A percentile compares a stretch with the other conserved stretches of the same genome.
Evolutionary conservation across 129 eudicot species (phyloP).

Genomic region (Deinandra increscens): DNA sequence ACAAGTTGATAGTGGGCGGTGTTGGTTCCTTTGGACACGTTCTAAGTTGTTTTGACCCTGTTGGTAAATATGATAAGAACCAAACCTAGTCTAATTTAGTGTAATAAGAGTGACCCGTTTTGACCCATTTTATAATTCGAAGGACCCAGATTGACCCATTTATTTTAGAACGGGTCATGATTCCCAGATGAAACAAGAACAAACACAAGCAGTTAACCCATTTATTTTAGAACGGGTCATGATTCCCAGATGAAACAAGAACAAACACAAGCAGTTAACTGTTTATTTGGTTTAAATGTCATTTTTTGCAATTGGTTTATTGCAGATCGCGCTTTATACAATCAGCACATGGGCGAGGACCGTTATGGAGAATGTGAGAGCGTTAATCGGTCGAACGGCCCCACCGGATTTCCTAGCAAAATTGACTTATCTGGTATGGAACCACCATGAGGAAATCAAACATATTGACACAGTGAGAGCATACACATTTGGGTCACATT

Average conservation of each 20-base stretch:
- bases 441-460: constrained; percentile 79
- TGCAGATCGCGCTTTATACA: constrained; percentile 86
- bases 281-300: not conserved
- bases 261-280: not conserved
- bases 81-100: not conserved
- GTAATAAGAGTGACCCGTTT: not conserved
- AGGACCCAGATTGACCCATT: not conserved
- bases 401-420: constrained; percentile 87
- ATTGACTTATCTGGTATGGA: constrained; percentile 87
- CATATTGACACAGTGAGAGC: constrained; percentile 94
- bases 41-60: not conserved
- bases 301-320: not conserved
- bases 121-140: not conserved
- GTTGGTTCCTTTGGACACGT: not conserved
- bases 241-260: not conserved
- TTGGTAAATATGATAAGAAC: no score
- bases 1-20: not conserved
- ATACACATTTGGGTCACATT: constrained; percentile 81
- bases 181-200: not conserved
- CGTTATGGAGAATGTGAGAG: constrained; percentile 69
- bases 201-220: not conserved
- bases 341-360: constrained; percentile 79
- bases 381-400: constrained; percentile 88
- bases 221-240: not conserved
- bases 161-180: not conserved